Evolutionary conservation across 352 stramenopile genomes (phyloP).

Genomic region (Blastocystis sp.): DNA sequence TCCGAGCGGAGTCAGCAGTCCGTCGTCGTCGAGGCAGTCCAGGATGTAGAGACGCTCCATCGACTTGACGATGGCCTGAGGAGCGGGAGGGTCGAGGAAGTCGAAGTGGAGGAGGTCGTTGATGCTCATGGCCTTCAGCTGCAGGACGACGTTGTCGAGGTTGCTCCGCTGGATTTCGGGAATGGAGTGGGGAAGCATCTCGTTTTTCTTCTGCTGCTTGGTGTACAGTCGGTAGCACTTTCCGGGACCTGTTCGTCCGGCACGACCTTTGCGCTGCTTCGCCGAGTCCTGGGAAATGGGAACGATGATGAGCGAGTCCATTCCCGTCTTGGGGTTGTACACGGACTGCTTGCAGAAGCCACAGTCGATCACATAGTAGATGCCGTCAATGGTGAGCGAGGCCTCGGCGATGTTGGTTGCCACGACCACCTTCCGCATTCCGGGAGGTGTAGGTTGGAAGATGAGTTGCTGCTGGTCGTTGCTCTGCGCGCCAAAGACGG

Average conservation of each 20-base stretch:
- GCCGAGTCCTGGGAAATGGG: slow-evolving; percentile 93
- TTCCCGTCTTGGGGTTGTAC: slow-evolving; percentile 95
- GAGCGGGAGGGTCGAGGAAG: slow-evolving; percentile 95
- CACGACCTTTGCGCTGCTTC: slow-evolving; percentile 86
- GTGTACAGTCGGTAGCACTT: slow-evolving; percentile 99
- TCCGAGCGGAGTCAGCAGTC: slow-evolving; percentile 78
- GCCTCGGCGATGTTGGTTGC: slow-evolving; percentile 99
- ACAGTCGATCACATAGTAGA: slow-evolving; percentile 82
- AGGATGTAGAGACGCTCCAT: slow-evolving; percentile 92
- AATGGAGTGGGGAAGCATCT: slow-evolving; percentile 90
- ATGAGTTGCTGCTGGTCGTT: slow-evolving; percentile 97
- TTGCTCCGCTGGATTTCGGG: slow-evolving; percentile 98
- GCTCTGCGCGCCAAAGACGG: slow-evolving; percentile 89
- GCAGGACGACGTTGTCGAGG: slow-evolving; percentile 89
- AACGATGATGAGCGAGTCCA: slow-evolving; percentile 96
- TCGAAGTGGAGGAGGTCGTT: slow-evolving; percentile 97
- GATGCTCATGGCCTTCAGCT: slow-evolving; percentile 99
- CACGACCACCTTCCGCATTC: slow-evolving; percentile 90
- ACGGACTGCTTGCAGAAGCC: slow-evolving; percentile 87
- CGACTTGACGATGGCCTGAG: slow-evolving; percentile 86
- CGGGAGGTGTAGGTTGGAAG: slow-evolving; percentile 84
- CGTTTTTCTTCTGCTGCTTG: slow-evolving; percentile 85
- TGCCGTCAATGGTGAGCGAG: slow-evolving; percentile 96
- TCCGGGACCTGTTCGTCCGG: slow-evolving; percentile 88
- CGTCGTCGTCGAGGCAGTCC: slow-evolving; percentile 91